Conservation (phyloP, 805 yeast genomes). For the Cyberlindnera mississippiensis region DNA sequence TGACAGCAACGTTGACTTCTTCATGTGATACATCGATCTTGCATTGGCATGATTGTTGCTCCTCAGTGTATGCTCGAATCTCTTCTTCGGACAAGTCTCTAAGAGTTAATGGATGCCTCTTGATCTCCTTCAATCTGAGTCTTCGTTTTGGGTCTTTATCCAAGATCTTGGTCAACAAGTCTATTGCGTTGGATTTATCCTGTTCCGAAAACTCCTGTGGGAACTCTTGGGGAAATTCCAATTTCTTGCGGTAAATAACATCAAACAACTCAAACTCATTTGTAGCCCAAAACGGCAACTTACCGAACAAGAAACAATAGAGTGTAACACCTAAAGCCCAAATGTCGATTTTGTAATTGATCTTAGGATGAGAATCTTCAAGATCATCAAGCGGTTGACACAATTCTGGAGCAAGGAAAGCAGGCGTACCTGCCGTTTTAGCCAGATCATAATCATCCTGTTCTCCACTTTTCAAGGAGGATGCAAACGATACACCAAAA, state of each 20-base stretch:
- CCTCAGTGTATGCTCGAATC: slow-evolving; percentile 20
- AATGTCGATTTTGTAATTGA: slow-evolving; percentile 85
- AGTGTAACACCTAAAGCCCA: slow-evolving; percentile 97
- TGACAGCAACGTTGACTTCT: slow-evolving; percentile 73
- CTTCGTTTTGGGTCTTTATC: slow-evolving; percentile 68
- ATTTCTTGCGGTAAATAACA: slow-evolving; percentile 61
- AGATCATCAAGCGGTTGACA: slow-evolving; percentile 48
- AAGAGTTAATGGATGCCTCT: slow-evolving; percentile 66
- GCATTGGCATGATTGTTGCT: slow-evolving; percentile 26
- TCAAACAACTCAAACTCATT: slow-evolving; percentile 83
- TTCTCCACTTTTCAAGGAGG: slow-evolving; percentile 36
- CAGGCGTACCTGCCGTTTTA: slow-evolving; percentile 97
- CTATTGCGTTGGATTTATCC: slow-evolving; percentile 44
- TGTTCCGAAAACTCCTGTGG: slow-evolving; percentile 34
- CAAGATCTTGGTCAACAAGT: slow-evolving; percentile 57
- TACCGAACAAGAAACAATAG: slow-evolving; percentile 83
- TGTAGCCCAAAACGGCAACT: slow-evolving; percentile 83
- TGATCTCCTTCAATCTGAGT: slow-evolving; percentile 66
- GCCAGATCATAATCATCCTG: slow-evolving; percentile 79
- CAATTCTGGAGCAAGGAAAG: slow-evolving; percentile 92
- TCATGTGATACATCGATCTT: slow-evolving; percentile 57
- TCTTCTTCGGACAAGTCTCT: slow-evolving; percentile 36
- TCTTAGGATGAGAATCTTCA: slow-evolving; percentile 38
- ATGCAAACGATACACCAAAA: slow-evolving; percentile 89
- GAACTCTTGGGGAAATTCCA: slow-evolving; percentile 58